Base-by-base conservation (phyloP, 345 rosid genomes). In the Arabidopsis suecica region DNA sequence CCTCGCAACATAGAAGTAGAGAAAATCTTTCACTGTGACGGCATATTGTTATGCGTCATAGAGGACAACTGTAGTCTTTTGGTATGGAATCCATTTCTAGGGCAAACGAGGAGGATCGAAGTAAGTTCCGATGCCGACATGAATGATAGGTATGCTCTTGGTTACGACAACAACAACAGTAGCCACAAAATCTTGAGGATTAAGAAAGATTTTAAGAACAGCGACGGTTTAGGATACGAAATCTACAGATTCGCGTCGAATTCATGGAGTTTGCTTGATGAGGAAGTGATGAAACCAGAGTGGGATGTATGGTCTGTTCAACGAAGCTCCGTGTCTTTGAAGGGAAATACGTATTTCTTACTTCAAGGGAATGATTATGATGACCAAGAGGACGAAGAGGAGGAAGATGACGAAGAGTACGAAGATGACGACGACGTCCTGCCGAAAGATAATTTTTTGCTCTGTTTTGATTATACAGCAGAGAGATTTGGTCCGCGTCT, bases 401-500 rank as follows among this genome's bases (percentile, higher is more conserved):
- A 6, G 1, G 38, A 34, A 33, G 36, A 33, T 3, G 6, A 5
- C 1, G 50, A n/a, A 18, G 50, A 14, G 8, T 6, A 44, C 49
- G 48, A 42, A 13, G 16, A 12, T 3, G 47, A 14, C 4, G 20
- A 45, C 3, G 11, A 18, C 4, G 37, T 5, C 22, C 5, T 5
- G 0, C 10, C 32, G 32, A 28, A 28, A 28, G 18, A 38, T 2
- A 23, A 5, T 38, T 38, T 59, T 30, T n/a, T 63, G 7, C 9
- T 65, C 32, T 48, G 32, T 65, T 65, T 65, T 18, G 69, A 65
- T 65, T 65, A 33, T 20, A 34, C 69, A 18, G 25, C 12, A 42
- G 67, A 62, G 37, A 62, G 22, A 1, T 62, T 62, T 42, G 51
- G 67, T 25, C 51, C 13, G 11, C 45, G 51, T 62, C 67, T 62